Base-by-base conservation (phyloP, 2,329 filamentous ascomycete species). In the Dactylonectria macrodidyma region DNA sequence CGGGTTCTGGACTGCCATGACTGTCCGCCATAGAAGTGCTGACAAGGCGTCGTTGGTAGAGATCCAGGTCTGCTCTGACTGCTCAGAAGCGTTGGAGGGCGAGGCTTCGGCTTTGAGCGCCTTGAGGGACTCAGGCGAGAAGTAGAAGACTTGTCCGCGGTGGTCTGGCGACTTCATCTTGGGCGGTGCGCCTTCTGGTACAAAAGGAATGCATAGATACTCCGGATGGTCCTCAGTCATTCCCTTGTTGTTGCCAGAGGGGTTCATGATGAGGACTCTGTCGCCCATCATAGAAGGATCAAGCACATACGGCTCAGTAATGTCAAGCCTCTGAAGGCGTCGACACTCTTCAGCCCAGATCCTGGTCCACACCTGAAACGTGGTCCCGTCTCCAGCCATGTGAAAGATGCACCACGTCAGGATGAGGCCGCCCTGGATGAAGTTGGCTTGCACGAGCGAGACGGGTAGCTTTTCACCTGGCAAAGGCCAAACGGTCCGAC, bases 31-130 rank as follows among this genome's bases (percentile, higher is more conserved):
- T 48, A 68, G 50, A 1, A 71, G 58, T n/a, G 69, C 64, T 8
- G 67, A 71, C 5, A 71, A 54, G 9, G 67, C 69, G 38, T 71
- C 69, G 1, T 70, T 71, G n/a, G 69, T 68, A 5, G 67, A 70
- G 12, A 70, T 61, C 67, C 64, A 71, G 24, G 57, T 34, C 14
- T 70, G 60, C 0, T 70, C 67, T 3, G 63, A 59, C 2, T 48
- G 22, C 7, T 36, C 48, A n/a, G 60, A 64, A 2, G 47, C 54
- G 33, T 65, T 62, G 0, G 9, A 2, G 5, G 64, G 69, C 0
- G 64, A 59, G 8, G 67, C 64, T n/a, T 56, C 61, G 0, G 57
- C 55, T n/a, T 70, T 71, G 8, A 71, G 67, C 0, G 54, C 51
- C 1, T 47, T 9, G 5, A 71, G 67, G 1, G 67, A 65, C 2